These are phyloP conservation scores for Viola odorata DNA, from an alignment of 345 rosid species.

Conservation along the genomic window DNA sequence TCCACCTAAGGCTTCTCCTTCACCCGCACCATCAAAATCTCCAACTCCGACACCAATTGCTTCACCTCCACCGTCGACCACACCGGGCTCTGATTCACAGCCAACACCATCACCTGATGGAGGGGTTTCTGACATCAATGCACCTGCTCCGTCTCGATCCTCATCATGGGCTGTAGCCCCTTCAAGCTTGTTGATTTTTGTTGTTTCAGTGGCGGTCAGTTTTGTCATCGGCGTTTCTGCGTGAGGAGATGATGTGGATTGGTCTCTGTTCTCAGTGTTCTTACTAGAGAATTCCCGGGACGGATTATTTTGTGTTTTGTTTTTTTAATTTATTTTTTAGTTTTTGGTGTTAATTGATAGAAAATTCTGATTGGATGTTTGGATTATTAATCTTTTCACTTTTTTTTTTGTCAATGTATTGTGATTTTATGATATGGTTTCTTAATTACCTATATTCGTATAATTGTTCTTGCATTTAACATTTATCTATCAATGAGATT, in stretches of 20 bases:
- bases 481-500: too few species aligned
- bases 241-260: background rate
- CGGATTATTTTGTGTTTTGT: too few species aligned
- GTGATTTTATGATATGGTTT: too few species aligned
- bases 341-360: too few species aligned
- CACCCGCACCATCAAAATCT: background rate
- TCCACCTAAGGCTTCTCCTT: background rate
- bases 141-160: background rate
- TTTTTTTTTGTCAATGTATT: too few species aligned
- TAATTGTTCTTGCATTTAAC: too few species aligned
- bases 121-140: background rate
- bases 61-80: background rate
- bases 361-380: too few species aligned
- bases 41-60: background rate
- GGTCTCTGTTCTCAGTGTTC: background rate
- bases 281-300: too few species aligned
- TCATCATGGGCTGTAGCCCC: conserved; percentile 7
- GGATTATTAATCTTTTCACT: too few species aligned
- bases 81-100: background rate
- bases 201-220: conserved; percentile 12
- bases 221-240: background rate
- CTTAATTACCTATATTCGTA: too few species aligned
- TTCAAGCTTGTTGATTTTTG: background rate
- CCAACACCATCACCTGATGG: background rate
- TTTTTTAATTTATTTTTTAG: too few species aligned